Evolutionary conservation across 805 yeast genomes (phyloP), one percentile per base, ranked within the genome.

Genomic region (Torulaspora quercuum): DNA sequence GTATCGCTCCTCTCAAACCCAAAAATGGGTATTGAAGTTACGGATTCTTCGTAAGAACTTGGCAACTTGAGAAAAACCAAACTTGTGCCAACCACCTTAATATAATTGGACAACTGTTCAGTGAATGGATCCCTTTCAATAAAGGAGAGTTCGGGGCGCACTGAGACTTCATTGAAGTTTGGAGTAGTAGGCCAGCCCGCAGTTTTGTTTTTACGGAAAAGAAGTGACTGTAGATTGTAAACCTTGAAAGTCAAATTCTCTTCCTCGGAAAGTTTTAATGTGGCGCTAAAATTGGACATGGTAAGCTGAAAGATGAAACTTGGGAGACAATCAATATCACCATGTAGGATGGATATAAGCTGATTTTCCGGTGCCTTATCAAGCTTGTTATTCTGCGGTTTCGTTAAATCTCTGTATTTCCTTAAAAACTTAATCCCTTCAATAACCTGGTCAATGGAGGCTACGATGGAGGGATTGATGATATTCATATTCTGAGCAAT

Each of bases 1-100:
- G 49, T 45, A 24, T 57, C 64, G 21, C 48, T 37, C 42, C 61
- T 53, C 35, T 52, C 61, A 36, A 57, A 55, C 1, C 50, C 53
- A 26, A 49, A 48, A 7, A 59, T 50, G 3, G 61, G 62, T 6
- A 49, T 35, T 3, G 49, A 31, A 6, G 41, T 16, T 2, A 50
- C 42, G 5, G 39, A 17, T 3, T 34, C 46, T 5, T 28, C 26
- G 10, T 30, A 22, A 7, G 39, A 32, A 10, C 14, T 29, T 16
- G 49, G 37, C 8, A 41, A 26, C 29, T 42, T 48, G 20, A 51
- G 29, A 31, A 46, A 51, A 6, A 51, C 32, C n/a, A 52, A 26
- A 9, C 45, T 46, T 2, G 49, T 42, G 3, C 55, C 52, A 5
- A 45, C 51, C 11, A 55, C 36, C 28, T 54, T 54, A 2, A 55